phyloP scores from a whole-genome alignment of 106 monocot genomes.

The Cymbidium sinense region DNA sequence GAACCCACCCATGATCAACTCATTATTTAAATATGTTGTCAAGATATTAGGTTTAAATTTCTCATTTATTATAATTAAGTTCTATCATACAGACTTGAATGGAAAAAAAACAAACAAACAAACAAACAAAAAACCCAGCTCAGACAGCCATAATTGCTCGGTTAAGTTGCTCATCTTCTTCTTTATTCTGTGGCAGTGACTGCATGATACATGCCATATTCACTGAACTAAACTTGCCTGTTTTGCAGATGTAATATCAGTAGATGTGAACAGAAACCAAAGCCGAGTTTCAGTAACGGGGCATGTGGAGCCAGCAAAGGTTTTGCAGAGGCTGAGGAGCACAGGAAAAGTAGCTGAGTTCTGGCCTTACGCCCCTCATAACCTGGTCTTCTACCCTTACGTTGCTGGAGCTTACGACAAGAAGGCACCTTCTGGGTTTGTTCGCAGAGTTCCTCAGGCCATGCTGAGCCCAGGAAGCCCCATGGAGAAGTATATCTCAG shows the following conservation, averaged over 20 bases:
- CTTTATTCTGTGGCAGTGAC: too few relatives aligned
- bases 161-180: too few relatives aligned
- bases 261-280: conserved; percentile 37
- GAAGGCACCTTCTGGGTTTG: conserved; percentile 53
- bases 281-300: conserved; percentile 51
- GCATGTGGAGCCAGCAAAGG: conserved; percentile 32
- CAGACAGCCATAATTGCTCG: too few relatives aligned
- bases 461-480: conserved; percentile 9
- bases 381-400: conserved; percentile 46
- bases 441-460: conserved; percentile 44
- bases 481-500: conserved; percentile 18
- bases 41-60: too few relatives aligned
- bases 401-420: conserved; percentile 46
- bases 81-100: too few relatives aligned
- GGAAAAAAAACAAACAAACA: too few relatives aligned
- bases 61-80: too few relatives aligned
- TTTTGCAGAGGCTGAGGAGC: conserved; percentile 32
- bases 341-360: conserved; percentile 46
- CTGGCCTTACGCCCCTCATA: conserved; percentile 55
- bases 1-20: too few relatives aligned
- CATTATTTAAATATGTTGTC: too few relatives aligned
- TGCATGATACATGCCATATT: too few relatives aligned
- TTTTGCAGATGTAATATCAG: conserved; percentile 31
- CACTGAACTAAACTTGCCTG: neutral
- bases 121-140: too few relatives aligned